Base-by-base conservation (phyloP, 129 eudicot species). In the Escallonia rubra region DNA sequence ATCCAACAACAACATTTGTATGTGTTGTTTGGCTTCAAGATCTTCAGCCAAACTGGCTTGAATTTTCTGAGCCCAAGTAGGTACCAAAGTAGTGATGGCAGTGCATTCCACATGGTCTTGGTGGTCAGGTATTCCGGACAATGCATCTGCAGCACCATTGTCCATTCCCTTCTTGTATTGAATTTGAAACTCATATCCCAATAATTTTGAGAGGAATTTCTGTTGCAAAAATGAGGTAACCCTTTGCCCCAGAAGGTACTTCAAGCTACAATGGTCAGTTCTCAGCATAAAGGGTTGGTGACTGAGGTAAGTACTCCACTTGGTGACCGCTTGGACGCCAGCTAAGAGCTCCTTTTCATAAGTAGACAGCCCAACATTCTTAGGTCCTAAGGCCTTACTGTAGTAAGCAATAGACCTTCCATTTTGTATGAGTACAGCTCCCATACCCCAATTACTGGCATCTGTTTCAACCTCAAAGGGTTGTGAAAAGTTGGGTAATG, bases 301-400 rank as follows among this genome's bases (percentile, higher is more conserved):
- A 7, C 9, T 3, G 13, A 52, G 12, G n/a, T 52, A 3, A n/a
- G 9, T 3, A 7, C 57, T 7, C 57, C 14, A n/a, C 57, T 12
- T 7, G 12, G 57, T 9, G n/a, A 8, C 57, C 1, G 1, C 34
- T 23, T 23, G 34, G 34, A 23, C 1, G 34, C 1, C 11, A 10
- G 52, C 43, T 50, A 7, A 71, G 12, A 51, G 41, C 8, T 63
- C 70, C 38, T 55, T 52, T 5, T 72, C 76, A 53, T 72, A 72
- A 1, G 14, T 10, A 13, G 76, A 63, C 4, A 48, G 7, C 4
- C 3, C 44, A 13, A 7, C 46, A 13, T 61, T 46, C 40, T 6
- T 47, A 12, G 16, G 8, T 6, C 23, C 11, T 4, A 71, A 43
- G 2, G 34, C 73, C 23, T 45, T 41, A 14, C 64, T 68, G 15